A percentile compares a stretch with the other conserved stretches of the same genome.
phyloP scores from a whole-genome alignment of 164 flowering plant species.

The Protea cynaroides region DNA sequence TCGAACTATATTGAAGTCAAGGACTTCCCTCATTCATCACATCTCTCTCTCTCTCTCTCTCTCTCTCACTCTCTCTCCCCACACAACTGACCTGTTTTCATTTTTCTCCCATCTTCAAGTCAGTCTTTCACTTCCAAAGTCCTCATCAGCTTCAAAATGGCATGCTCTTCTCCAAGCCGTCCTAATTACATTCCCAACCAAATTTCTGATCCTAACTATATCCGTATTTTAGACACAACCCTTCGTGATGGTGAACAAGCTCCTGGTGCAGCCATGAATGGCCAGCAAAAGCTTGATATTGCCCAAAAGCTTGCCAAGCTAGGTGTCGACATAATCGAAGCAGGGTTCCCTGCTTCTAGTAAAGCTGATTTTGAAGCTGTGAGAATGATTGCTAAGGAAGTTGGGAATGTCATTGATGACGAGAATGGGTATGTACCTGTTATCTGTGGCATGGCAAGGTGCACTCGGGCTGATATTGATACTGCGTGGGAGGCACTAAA shows the following conservation, averaged over 20 bases:
- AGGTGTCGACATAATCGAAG: conserved; percentile 93
- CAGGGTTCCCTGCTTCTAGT: conserved; percentile 94
- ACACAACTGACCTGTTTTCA: background rate
- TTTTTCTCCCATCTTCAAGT: background rate
- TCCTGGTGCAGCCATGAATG: conserved; percentile 91
- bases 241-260: conserved; percentile 98
- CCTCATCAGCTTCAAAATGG: background rate
- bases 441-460: conserved; percentile 86
- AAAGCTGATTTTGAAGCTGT: conserved; percentile 81
- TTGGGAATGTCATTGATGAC: conserved; percentile 56
- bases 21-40: no score
- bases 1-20: no score
- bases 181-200: conserved; percentile 71
- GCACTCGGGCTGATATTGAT: conserved; percentile 70
- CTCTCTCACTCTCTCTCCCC: background rate
- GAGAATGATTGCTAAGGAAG: conserved; percentile 58
- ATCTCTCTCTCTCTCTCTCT: no score
- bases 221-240: conserved; percentile 94
- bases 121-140: background rate
- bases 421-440: conserved; percentile 75
- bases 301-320: conserved; percentile 84
- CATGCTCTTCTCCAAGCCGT: conserved; percentile 18
- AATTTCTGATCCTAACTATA: conserved; percentile 72
- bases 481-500: conserved; percentile 91
- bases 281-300: conserved; percentile 80